These are phyloP conservation scores for Puccinia polysora DNA, from an alignment of 1,284 basidiomycete genomes.

Conservation along the genomic window DNA sequence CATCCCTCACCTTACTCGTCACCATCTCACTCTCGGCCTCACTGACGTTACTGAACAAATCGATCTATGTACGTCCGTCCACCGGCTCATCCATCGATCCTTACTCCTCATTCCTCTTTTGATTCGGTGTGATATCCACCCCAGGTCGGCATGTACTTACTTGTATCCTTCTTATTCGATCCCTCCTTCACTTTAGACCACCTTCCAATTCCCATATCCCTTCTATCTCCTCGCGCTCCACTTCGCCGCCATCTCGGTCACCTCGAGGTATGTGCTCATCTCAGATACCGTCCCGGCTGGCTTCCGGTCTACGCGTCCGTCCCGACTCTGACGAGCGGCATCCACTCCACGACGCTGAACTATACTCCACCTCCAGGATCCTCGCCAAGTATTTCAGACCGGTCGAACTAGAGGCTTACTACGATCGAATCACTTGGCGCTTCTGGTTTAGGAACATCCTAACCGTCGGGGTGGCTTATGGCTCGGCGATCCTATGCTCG, in stretches of 20 bases:
- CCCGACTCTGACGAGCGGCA: background rate
- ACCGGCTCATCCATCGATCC: too few species aligned
- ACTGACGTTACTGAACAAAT: constrained; percentile 34
- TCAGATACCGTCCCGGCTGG: background rate
- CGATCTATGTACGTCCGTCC: constrained; percentile 17
- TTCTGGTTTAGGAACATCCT: constrained; percentile 36
- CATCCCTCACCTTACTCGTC: constrained; percentile 17
- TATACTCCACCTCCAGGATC: background rate
- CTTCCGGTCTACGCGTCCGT: background rate
- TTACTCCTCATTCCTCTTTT: too few species aligned
- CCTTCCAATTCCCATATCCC: constrained; percentile 24
- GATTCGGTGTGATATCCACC: too few species aligned
- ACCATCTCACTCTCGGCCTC: constrained; percentile 30
- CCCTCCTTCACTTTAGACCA: constrained; percentile 11
- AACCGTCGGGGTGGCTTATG: constrained; percentile 31
- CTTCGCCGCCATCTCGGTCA: constrained; percentile 33
- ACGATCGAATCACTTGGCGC: constrained; percentile 10
- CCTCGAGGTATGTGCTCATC: constrained; percentile 11
- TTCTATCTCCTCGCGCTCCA: constrained; percentile 33
- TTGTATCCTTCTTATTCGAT: background rate
- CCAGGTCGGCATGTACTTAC: background rate
- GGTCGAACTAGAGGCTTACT: background rate
- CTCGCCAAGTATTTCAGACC: constrained; percentile 2
- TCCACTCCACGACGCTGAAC: background rate
- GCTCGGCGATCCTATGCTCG: constrained; percentile 35